phyloP scores from a whole-genome alignment of 345 rosid genomes.

The Linum tenue region DNA sequence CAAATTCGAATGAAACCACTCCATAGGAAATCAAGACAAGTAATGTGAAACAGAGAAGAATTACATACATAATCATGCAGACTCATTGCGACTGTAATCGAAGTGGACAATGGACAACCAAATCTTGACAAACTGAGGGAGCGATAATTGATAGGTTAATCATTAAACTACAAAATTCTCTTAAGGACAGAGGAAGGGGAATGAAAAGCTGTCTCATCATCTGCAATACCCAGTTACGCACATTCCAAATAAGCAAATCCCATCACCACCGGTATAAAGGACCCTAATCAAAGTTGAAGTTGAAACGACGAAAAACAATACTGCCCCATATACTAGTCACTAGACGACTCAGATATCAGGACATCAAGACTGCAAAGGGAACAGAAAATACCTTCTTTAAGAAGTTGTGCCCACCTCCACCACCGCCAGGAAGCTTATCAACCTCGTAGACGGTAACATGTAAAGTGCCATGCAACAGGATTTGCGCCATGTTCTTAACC shows the following conservation, averaged over 20 bases:
- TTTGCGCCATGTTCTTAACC: slow-evolving; percentile 56
- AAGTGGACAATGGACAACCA: background rate
- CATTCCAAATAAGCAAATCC: background rate
- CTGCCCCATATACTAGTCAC: too few relatives aligned
- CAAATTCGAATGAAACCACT: background rate
- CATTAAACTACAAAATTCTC: background rate
- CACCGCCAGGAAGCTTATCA: slow-evolving; percentile 42
- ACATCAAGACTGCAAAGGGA: background rate
- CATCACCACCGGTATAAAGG: background rate
- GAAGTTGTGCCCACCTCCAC: slow-evolving; percentile 45
- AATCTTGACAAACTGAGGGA: background rate
- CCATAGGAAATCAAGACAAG: background rate
- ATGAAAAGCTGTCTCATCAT: background rate
- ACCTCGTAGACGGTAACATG: slow-evolving; percentile 88
- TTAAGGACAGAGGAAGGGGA: background rate
- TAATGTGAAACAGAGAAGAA: background rate
- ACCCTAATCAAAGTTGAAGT: background rate
- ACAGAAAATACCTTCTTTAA: slow-evolving; percentile 46
- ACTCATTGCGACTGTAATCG: background rate
- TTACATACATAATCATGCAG: background rate
- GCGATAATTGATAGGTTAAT: background rate
- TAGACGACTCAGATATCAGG: background rate
- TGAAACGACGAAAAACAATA: background rate
- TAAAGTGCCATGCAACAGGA: slow-evolving; percentile 68
- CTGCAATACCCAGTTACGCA: background rate